These are phyloP conservation scores for Fusarium bulbicola DNA, from an alignment of 2,329 filamentous ascomycete genomes.

Conservation along the genomic window DNA sequence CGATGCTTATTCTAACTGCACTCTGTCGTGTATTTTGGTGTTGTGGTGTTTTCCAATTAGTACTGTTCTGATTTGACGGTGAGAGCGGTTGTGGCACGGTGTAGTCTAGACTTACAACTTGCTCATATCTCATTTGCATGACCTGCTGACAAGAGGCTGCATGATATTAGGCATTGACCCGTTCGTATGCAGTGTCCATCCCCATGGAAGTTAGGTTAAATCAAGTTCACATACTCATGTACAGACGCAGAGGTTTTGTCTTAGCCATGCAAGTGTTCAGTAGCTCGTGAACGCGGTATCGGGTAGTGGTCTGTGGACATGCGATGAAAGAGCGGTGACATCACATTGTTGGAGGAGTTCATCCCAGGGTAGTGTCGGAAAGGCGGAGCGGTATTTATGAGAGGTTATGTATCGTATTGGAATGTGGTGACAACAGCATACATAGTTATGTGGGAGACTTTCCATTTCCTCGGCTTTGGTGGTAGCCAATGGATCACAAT, in stretches of 20 bases:
- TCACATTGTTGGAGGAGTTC: neutral
- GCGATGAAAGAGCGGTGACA: conserved; percentile 13
- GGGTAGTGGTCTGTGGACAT: neutral
- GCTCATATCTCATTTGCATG: conserved; percentile 11
- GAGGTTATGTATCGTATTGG: neutral
- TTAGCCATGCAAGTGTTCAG: conserved; percentile 1
- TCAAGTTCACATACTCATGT: neutral
- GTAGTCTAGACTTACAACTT: conserved; percentile 12
- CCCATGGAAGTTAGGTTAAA: neutral
- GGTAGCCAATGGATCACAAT: conserved; percentile 1
- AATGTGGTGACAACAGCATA: neutral
- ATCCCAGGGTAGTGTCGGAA: neutral
- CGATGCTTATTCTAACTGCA: neutral
- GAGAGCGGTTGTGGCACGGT: neutral
- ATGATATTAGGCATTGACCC: neutral
- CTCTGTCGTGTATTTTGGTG: neutral
- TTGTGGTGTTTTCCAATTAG: neutral
- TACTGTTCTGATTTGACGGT: neutral
- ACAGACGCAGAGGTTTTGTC: conserved; percentile 3
- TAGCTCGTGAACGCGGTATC: neutral
- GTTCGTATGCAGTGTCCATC: neutral
- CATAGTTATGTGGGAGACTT: neutral
- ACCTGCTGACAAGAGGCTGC: neutral
- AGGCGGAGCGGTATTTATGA: neutral
- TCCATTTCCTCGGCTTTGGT: neutral